Evolutionary conservation across 108 stramenopile species (phyloP).

Genomic region (Skeletonema menzelii): DNA sequence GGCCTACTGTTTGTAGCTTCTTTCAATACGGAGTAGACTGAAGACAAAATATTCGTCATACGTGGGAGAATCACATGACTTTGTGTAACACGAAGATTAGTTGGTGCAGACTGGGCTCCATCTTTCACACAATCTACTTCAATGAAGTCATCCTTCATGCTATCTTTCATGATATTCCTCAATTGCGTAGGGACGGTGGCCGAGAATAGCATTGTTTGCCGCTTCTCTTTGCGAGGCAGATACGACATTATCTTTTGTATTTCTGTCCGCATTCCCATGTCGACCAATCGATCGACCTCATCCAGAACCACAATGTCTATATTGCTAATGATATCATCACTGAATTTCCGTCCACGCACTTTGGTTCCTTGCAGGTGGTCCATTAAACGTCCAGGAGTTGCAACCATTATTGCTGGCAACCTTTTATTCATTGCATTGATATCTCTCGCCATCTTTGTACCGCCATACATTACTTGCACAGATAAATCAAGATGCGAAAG

Average conservation of each 20-base stretch:
- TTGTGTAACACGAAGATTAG: conserved; percentile 50
- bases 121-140: conserved; percentile 59
- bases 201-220: conserved; percentile 83
- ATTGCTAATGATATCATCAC: conserved; percentile 44
- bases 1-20: conserved; percentile 52
- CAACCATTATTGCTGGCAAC: conserved; percentile 47
- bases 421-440: conserved; percentile 48
- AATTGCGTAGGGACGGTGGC: conserved; percentile 75
- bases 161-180: conserved; percentile 38
- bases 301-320: conserved; percentile 68
- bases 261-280: conserved; percentile 85
- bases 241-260: conserved; percentile 64
- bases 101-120: conserved; percentile 27
- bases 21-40: conserved; percentile 33
- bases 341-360: conserved; percentile 37
- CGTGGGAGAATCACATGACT: conserved; percentile 42
- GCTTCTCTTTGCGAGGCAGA: conserved; percentile 61
- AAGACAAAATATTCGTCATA: conserved; percentile 22
- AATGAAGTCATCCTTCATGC: conserved; percentile 34
- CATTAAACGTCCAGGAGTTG: conserved; percentile 72
- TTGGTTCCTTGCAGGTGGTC: conserved; percentile 85
- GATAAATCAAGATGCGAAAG: conserved; percentile 29
- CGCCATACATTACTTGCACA: conserved; percentile 70
- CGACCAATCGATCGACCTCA: conserved; percentile 85
- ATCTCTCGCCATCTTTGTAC: conserved; percentile 65